Percentiles rank a stretch among this genome's conserved stretches.
Conservation (phyloP, 345 rosid species). For the Cochlearia excelsa region DNA sequence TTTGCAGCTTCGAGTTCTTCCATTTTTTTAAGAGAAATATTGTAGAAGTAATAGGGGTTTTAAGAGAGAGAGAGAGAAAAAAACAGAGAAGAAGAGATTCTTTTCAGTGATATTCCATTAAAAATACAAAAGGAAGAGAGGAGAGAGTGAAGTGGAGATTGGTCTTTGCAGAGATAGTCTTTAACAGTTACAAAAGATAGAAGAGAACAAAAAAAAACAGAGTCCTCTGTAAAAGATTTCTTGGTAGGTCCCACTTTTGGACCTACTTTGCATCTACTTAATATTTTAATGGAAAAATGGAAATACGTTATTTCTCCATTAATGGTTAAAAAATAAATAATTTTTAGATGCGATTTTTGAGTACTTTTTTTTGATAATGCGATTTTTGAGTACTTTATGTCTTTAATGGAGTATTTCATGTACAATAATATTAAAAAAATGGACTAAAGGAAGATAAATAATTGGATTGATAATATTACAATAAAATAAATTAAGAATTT, state of each 20-base stretch:
- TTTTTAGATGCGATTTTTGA: too few species aligned
- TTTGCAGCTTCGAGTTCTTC: constrained; percentile 53
- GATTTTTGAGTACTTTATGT: too few species aligned
- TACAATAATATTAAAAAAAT: too few species aligned
- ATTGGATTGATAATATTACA: too few species aligned
- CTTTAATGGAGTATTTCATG: too few species aligned
- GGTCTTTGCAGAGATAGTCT: constrained; percentile 23
- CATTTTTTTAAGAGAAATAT: constrained; percentile 23
- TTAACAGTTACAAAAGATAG: constrained; percentile 30
- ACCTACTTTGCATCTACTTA: constrained; percentile 18
- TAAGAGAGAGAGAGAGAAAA: too few species aligned
- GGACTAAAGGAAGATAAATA: too few species aligned
- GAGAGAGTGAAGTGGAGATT: constrained; percentile 28
- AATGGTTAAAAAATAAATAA: too few species aligned
- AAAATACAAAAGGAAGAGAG: neutral
- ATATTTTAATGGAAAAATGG: neutral
- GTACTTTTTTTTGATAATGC: too few species aligned
- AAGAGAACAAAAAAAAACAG: constrained; percentile 31
- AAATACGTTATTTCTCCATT: neutral
- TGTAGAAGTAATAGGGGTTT: too few species aligned
- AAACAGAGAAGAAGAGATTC: too few species aligned
- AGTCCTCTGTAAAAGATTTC: constrained; percentile 46
- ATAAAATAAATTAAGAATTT: too few species aligned
- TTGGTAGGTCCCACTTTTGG: constrained; percentile 36
- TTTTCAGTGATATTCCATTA: neutral